Evolutionary conservation across 2,329 filamentous ascomycete species (phyloP).

Genomic region (Penicillium italicum): DNA sequence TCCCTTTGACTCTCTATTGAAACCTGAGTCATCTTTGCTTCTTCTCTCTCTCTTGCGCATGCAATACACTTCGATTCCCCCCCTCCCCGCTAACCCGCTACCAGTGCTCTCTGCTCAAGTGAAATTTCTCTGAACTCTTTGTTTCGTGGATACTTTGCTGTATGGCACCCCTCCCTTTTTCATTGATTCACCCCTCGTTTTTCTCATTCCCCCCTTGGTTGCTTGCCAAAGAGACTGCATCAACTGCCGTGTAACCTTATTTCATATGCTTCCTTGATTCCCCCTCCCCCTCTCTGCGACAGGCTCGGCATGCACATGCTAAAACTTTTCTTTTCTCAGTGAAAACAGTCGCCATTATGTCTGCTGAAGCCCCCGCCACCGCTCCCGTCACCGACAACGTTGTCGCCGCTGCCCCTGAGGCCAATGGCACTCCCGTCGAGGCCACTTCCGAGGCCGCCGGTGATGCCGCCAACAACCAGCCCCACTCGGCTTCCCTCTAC

Average conservation of each 20-base stretch:
- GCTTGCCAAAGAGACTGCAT: constrained; percentile 13
- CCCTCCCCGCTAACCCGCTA: constrained; percentile 4
- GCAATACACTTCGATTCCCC: neutral
- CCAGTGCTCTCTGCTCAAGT: constrained; percentile 11
- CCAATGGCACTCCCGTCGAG: constrained; percentile 54
- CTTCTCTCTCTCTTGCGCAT: neutral
- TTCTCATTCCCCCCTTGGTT: constrained; percentile 1
- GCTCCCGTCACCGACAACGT: constrained; percentile 60
- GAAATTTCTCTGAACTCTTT: constrained; percentile 15
- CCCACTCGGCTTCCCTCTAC: constrained; percentile 96
- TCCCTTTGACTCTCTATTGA: constrained; percentile 1
- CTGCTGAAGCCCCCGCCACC: constrained; percentile 72
- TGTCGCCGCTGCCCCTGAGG: constrained; percentile 60
- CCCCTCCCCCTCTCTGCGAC: constrained; percentile 4
- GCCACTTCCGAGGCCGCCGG: constrained; percentile 53
- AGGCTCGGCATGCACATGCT: constrained; percentile 11
- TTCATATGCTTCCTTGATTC: constrained; percentile 8
- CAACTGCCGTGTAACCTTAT: constrained; percentile 15
- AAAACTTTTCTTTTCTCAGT: constrained; percentile 31
- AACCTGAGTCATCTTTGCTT: neutral
- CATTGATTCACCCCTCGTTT: constrained; percentile 1
- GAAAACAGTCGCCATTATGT: constrained; percentile 72
- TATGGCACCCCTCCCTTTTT: constrained; percentile 13
- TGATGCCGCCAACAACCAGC: constrained; percentile 66
- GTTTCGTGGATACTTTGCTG: constrained; percentile 14